Conservation (phyloP, 495 filamentous ascomycete species). For the Talaromyces liani region DNA sequence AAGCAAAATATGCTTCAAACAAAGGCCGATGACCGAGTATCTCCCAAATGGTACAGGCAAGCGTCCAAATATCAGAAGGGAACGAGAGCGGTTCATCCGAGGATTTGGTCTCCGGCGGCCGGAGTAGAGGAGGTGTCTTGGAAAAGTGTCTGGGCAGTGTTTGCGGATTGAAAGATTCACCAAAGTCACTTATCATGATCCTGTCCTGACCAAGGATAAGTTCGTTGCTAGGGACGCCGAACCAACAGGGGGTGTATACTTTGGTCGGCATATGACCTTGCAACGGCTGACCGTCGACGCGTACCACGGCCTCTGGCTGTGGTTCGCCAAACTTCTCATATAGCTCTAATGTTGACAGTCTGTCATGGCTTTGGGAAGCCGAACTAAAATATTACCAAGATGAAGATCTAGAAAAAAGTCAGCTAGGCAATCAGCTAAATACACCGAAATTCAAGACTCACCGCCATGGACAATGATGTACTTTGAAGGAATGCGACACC, state of each 20-base stretch:
- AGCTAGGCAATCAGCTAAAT: too few relatives aligned
- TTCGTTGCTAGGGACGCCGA: slow-evolving; percentile 15
- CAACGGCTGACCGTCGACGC: slow-evolving; percentile 11
- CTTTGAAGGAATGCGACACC: too few relatives aligned
- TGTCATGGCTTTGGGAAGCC: too few relatives aligned
- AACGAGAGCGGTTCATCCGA: slow-evolving; percentile 20
- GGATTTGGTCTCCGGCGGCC: slow-evolving; percentile 19
- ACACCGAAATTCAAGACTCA: too few relatives aligned
- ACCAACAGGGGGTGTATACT: slow-evolving; percentile 13
- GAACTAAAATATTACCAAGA: too few relatives aligned
- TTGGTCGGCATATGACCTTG: background rate
- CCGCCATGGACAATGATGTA: too few relatives aligned
- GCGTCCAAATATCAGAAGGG: slow-evolving; percentile 26
- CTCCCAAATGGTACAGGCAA: slow-evolving; percentile 25
- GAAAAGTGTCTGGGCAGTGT: slow-evolving; percentile 10
- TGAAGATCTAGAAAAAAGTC: too few relatives aligned
- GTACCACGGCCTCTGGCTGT: slow-evolving; percentile 12
- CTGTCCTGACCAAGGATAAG: background rate
- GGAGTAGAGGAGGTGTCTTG: slow-evolving; percentile 16
- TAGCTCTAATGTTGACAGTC: too few relatives aligned
- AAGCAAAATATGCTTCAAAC: slow-evolving; percentile 16
- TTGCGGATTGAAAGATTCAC: slow-evolving; percentile 18
- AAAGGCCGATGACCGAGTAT: slow-evolving; percentile 22
- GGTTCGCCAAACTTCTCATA: too few relatives aligned
- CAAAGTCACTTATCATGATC: slow-evolving; percentile 16